Evolutionary conservation across 2,329 filamentous ascomycete genomes (phyloP).

Genomic region (Amauroascus niger): DNA sequence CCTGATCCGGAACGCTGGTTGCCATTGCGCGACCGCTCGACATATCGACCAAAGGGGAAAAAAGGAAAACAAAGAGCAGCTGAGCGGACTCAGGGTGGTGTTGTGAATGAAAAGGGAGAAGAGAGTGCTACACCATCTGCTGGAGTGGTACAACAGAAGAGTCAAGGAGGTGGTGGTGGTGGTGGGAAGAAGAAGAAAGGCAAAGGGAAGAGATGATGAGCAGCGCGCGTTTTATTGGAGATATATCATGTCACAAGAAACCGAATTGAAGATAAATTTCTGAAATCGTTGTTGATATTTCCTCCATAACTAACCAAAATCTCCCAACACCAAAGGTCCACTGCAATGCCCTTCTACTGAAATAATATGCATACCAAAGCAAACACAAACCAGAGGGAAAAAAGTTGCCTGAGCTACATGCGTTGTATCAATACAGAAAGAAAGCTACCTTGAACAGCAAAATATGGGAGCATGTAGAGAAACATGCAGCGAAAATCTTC

Average conservation of each 20-base stretch:
- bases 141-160: constrained; percentile 23
- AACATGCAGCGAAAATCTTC: background rate
- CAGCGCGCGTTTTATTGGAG: too few species aligned
- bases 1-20: constrained; percentile 90
- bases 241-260: background rate
- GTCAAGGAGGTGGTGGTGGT: constrained; percentile 26
- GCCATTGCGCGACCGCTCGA: constrained; percentile 77
- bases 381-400: background rate
- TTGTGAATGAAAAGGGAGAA: constrained; percentile 63
- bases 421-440: background rate
- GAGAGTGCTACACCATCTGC: constrained; percentile 33
- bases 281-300: background rate
- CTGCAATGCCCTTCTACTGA: background rate
- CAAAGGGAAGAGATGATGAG: constrained; percentile 40
- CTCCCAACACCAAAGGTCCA: background rate
- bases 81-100: constrained; percentile 75
- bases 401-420: background rate
- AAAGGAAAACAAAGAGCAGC: constrained; percentile 77
- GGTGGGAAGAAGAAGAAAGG: constrained; percentile 43
- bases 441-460: background rate
- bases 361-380: background rate
- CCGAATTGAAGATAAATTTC: background rate
- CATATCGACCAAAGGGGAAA: constrained; percentile 80
- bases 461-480: background rate
- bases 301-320: background rate